Conservation (phyloP, 305 asterid genomes). For the Solanum chacoense region DNA sequence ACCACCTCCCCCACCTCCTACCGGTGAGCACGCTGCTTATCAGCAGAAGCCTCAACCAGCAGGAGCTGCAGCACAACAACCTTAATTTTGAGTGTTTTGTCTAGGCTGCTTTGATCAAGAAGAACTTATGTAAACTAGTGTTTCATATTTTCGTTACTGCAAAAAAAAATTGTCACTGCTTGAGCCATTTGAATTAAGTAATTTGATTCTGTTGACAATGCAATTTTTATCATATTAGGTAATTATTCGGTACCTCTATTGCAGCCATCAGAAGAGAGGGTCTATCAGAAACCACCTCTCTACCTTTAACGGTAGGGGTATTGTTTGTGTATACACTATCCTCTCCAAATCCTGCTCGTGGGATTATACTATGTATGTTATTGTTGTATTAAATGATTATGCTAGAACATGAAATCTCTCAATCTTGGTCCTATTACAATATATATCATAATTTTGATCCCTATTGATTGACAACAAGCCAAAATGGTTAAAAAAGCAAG, state of each 20-base stretch:
- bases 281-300: not conserved
- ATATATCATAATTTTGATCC: not conserved
- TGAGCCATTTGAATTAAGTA: not conserved
- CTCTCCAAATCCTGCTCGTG: not conserved
- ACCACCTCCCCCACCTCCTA: conserved; percentile 42
- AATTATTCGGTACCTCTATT: not conserved
- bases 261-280: not conserved
- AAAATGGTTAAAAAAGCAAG: not conserved
- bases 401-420: not conserved
- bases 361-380: not conserved
- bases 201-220: not conserved
- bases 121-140: not conserved
- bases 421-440: not conserved
- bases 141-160: not conserved
- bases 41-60: conserved; percentile 38
- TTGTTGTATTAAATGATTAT: not conserved
- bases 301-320: not conserved
- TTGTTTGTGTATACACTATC: not conserved
- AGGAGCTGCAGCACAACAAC: conserved; percentile 15
- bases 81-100: conserved; percentile 3
- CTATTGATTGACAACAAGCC: not conserved
- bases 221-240: not conserved
- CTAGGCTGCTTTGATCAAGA: not conserved
- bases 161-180: not conserved
- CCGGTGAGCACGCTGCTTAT: conserved; percentile 32